Evolutionary conservation across 208 protist species (phyloP).

Genomic region (Pavlovales sp.): DNA sequence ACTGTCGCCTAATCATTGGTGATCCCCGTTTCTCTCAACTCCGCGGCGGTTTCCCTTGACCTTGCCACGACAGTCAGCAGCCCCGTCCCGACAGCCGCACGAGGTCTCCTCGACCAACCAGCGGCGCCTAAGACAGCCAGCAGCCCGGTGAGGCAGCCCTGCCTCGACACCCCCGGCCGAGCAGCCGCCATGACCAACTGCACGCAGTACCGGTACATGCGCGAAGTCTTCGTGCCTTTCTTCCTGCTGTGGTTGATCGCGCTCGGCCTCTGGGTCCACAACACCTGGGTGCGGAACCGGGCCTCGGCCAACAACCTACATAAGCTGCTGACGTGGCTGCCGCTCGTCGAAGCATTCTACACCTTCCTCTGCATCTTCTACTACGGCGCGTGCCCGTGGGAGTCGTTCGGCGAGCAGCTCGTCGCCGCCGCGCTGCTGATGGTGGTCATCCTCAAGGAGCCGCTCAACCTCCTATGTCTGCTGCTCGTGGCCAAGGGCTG

Average conservation of each 20-base stretch:
- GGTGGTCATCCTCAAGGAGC: constrained; percentile 16
- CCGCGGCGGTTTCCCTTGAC: too few species aligned
- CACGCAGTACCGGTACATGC: not conserved
- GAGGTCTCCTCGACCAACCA: too few species aligned
- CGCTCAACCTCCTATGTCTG: constrained; percentile 23
- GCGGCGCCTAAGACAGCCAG: too few species aligned
- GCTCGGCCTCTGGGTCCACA: not conserved
- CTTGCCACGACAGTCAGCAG: too few species aligned
- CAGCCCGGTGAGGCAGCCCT: too few species aligned
- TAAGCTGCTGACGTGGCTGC: not conserved
- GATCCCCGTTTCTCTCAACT: too few species aligned
- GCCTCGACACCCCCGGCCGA: too few species aligned
- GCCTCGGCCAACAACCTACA: not conserved
- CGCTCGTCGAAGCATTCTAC: not conserved
- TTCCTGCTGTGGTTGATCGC: not conserved
- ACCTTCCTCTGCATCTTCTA: not conserved
- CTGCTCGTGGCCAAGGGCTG: constrained; percentile 38
- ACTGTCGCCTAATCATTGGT: too few species aligned
- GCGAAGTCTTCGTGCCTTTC: not conserved
- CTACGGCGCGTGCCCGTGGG: constrained; percentile 4
- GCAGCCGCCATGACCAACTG: not conserved
- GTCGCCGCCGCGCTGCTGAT: constrained; percentile 1
- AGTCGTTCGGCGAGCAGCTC: not conserved
- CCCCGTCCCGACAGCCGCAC: too few species aligned
- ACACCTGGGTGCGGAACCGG: not conserved